A percentile compares a stretch with the other conserved stretches of the same genome.
Evolutionary conservation across 306 rosid species (phyloP).

Genomic region (Arachis hypogaea): DNA sequence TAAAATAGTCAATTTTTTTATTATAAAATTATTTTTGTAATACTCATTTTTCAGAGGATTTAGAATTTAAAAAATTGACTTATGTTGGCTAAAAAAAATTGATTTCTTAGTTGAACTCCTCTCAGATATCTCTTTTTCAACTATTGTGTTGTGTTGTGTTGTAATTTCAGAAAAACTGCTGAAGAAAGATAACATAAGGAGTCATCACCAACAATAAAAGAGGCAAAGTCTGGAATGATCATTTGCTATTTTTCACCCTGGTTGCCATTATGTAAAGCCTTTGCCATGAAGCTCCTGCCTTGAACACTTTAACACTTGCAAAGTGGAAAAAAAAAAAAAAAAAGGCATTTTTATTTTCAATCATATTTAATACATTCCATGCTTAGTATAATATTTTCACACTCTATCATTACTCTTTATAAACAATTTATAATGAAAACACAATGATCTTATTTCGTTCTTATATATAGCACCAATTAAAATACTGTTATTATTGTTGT

Average conservation of each 20-base stretch:
- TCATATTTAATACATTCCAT: constrained; percentile 11
- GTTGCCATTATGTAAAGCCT: neutral
- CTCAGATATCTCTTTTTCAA: neutral
- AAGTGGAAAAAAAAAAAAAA: constrained; percentile 7
- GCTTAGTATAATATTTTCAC: neutral
- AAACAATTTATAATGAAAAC: too few relatives aligned
- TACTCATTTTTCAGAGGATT: too few relatives aligned
- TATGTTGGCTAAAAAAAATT: too few relatives aligned
- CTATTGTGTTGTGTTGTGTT: constrained; percentile 16
- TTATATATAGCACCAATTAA: neutral
- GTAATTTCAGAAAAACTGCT: constrained; percentile 36
- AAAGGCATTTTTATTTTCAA: neutral
- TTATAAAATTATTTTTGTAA: too few relatives aligned
- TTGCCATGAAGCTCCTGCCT: constrained; percentile 3
- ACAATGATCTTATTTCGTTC: neutral
- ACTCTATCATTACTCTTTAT: neutral
- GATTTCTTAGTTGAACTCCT: neutral
- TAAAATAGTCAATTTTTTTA: too few relatives aligned
- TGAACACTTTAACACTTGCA: constrained; percentile 21
- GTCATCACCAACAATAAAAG: constrained; percentile 42
- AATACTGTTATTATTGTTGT: neutral
- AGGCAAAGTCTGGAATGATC: constrained; percentile 27
- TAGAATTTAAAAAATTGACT: too few relatives aligned
- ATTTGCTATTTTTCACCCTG: constrained; percentile 5
- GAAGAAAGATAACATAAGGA: constrained; percentile 22